Conservation (phyloP, 1,284 basidiomycete species). For the Austroboletus novae-zelandiae region DNA sequence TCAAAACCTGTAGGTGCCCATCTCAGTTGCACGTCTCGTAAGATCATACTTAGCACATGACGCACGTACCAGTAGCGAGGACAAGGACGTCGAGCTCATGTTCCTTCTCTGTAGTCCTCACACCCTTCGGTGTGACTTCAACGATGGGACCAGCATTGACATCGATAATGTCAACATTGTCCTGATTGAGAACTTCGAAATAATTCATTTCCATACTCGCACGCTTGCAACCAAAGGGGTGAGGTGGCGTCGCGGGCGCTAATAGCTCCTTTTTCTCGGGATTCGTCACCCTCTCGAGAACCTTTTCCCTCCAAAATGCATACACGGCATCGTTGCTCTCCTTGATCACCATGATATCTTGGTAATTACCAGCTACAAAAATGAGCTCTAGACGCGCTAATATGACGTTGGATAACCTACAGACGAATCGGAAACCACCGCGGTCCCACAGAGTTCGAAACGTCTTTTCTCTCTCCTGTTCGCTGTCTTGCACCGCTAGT, state of each 20-base stretch:
- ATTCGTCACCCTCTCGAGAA: slow-evolving; percentile 12
- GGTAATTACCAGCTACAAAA: slow-evolving; percentile 15
- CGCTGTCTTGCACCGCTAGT: slow-evolving; percentile 11
- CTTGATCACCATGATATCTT: slow-evolving; percentile 4
- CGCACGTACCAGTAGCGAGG: slow-evolving; percentile 13
- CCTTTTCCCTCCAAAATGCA: slow-evolving; percentile 19
- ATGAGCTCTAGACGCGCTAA: not conserved
- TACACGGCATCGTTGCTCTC: slow-evolving; percentile 6
- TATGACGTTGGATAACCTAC: slow-evolving; percentile 7
- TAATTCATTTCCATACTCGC: slow-evolving; percentile 7
- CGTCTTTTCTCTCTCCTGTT: slow-evolving; percentile 10
- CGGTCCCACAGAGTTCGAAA: slow-evolving; percentile 13
- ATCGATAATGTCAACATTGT: slow-evolving; percentile 14
- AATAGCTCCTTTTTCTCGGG: slow-evolving; percentile 15
- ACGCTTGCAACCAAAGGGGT: slow-evolving; percentile 12
- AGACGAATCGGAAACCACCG: slow-evolving; percentile 5
- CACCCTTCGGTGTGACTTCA: slow-evolving; percentile 11
- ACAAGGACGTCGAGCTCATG: slow-evolving; percentile 15
- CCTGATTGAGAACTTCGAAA: slow-evolving; percentile 19
- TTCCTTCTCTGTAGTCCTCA: slow-evolving; percentile 11
- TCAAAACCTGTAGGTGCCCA: slow-evolving; percentile 2
- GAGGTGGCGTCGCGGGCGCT: slow-evolving; percentile 11
- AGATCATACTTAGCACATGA: too few relatives aligned
- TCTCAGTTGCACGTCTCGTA: not conserved
- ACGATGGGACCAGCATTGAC: slow-evolving; percentile 8